A percentile compares a stretch with the other conserved stretches of the same genome.
These are phyloP conservation scores for Xanthoparmelia taractica DNA, from an alignment of 495 filamentous ascomycete genomes.

Conservation along the genomic window DNA sequence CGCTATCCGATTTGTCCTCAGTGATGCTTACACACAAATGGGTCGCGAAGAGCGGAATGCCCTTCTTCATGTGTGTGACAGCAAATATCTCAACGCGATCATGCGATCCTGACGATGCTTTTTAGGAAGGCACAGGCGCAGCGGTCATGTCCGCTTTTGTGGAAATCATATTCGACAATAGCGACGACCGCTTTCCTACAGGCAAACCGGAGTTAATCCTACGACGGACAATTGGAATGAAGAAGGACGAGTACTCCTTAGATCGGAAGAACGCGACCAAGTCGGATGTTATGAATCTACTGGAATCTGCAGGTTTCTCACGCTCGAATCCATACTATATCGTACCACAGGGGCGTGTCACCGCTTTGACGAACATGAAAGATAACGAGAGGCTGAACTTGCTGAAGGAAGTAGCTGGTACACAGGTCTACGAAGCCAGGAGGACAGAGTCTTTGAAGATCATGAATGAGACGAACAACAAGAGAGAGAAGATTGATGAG, in stretches of 20 bases:
- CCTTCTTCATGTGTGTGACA: conserved; percentile 63
- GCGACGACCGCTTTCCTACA: conserved; percentile 90
- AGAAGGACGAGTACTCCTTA: conserved; percentile 97
- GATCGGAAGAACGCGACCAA: conserved; percentile 95
- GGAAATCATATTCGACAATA: conserved; percentile 98
- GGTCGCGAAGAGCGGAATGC: conserved; percentile 92
- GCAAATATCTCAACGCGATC: background rate
- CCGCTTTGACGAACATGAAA: conserved; percentile 96
- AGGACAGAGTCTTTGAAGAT: conserved; percentile 87
- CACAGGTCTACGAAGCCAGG: conserved; percentile 90
- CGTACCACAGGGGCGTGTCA: conserved; percentile 93
- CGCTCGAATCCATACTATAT: conserved; percentile 99
- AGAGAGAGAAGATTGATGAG: conserved; percentile 90
- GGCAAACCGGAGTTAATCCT: conserved; percentile 84
- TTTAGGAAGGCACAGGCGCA: conserved; percentile 86
- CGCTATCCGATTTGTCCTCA: conserved; percentile 95
- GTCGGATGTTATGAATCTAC: conserved; percentile 86
- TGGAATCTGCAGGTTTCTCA: conserved; percentile 94
- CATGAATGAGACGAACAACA: conserved; percentile 93
- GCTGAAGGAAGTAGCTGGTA: conserved; percentile 94
- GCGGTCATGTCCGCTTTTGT: conserved; percentile 99
- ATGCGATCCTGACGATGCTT: conserved; percentile 5
- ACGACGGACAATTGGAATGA: conserved; percentile 87
- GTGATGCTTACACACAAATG: conserved; percentile 95
- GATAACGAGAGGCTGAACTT: conserved; percentile 81